These are phyloP conservation scores for Cyberlindnera subsufficiens DNA, from an alignment of 805 yeast species.

Conservation along the genomic window DNA sequence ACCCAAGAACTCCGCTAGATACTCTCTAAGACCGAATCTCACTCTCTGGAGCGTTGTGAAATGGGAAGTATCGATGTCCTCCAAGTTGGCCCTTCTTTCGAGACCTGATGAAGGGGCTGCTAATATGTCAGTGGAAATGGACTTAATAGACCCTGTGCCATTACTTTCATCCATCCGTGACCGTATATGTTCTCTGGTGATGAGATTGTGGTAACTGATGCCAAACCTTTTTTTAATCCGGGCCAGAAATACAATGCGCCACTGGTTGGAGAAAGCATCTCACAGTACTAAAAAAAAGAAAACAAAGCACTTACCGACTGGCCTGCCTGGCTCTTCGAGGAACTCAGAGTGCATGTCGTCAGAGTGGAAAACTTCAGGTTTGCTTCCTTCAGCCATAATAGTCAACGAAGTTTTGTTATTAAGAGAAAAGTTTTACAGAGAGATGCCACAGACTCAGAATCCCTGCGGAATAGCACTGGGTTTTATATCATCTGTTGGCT, in stretches of 20 bases:
- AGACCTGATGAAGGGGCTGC: conserved; percentile 25
- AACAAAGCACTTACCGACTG: conserved; percentile 21
- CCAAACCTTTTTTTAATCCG: neutral
- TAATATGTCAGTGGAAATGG: conserved; percentile 4
- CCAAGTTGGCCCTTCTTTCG: conserved; percentile 20
- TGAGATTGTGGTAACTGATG: no score
- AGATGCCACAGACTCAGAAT: no score
- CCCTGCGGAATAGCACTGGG: no score
- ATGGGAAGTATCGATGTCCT: conserved; percentile 8
- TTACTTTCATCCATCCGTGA: no score
- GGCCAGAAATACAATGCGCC: neutral
- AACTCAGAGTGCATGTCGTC: conserved; percentile 25
- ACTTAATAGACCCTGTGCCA: no score
- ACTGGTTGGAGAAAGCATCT: neutral
- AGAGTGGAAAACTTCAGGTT: conserved; percentile 26
- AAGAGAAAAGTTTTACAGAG: no score
- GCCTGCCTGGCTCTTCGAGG: conserved; percentile 21
- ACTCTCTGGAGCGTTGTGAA: conserved; percentile 20
- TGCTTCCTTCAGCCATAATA: conserved; percentile 22
- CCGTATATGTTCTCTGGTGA: no score
- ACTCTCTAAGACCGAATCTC: conserved; percentile 34
- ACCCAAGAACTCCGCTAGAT: conserved; percentile 48
- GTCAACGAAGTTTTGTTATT: neutral
- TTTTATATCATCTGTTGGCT: no score
- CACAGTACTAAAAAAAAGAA: neutral